phyloP scores from a whole-genome alignment of 306 rosid genomes.

The apple (Malus domestica) region ASM211411v1 NC_041797.1:14448501-14449000 shows the following conservation, averaged over 20 bases:
- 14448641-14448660: not conserved
- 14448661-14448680: slow-evolving; percentile 6
- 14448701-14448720: slow-evolving; percentile 72
- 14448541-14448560: not conserved
- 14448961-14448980: slow-evolving; percentile 74
- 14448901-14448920: slow-evolving; percentile 52
- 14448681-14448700: slow-evolving; percentile 26
- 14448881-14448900: slow-evolving; percentile 79
- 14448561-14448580: not conserved
- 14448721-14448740: slow-evolving; percentile 84
- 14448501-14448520: not conserved
- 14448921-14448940: slow-evolving; percentile 35
- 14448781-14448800: slow-evolving; percentile 12
- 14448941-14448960: slow-evolving; percentile 37
- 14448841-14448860: slow-evolving; percentile 87
- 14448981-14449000: slow-evolving; percentile 54
- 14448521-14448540: not conserved
- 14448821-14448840: slow-evolving; percentile 27
- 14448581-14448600: too few species aligned
- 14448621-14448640: not conserved
- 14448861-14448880: slow-evolving; percentile 88
- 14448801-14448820: slow-evolving; percentile 14
- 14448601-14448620: too few species aligned
- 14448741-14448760: slow-evolving; percentile 43
- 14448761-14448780: slow-evolving; percentile 65